A percentile compares a stretch with the other conserved stretches of the same genome.
Evolutionary conservation across 148 eudicot genomes (phyloP).

Genomic region (Pouteria glomerata): DNA sequence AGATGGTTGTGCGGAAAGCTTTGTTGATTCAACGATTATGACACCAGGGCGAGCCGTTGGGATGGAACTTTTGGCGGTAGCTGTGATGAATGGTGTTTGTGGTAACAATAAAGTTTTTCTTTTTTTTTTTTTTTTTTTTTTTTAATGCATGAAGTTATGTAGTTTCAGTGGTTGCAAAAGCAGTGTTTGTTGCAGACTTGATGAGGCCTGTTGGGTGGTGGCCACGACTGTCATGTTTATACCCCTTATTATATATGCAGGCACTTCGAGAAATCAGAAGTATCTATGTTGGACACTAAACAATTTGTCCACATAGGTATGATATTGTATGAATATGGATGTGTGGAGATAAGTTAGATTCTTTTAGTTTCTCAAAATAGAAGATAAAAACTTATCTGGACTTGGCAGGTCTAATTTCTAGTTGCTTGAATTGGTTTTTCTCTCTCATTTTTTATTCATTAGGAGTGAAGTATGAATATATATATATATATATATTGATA

Average conservation of each 20-base stretch:
- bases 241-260: background rate
- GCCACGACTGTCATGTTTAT: background rate
- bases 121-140: background rate
- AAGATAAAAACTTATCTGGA: background rate
- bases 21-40: background rate
- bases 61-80: background rate
- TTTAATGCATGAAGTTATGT: background rate
- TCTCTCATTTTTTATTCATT: background rate
- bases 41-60: background rate
- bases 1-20: background rate
- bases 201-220: background rate
- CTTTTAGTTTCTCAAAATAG: background rate
- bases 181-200: background rate
- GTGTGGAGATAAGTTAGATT: background rate
- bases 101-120: background rate
- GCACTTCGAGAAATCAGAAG: background rate
- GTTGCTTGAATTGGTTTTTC: background rate
- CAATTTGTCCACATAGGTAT: background rate
- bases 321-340: background rate
- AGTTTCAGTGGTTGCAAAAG: background rate
- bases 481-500: too few species aligned
- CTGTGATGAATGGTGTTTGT: background rate
- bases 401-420: background rate
- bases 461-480: background rate
- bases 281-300: background rate